Evolutionary conservation across 2,329 filamentous ascomycete genomes (phyloP), one percentile per base, ranked within the genome.

Genomic region (Monilinia laxa): DNA sequence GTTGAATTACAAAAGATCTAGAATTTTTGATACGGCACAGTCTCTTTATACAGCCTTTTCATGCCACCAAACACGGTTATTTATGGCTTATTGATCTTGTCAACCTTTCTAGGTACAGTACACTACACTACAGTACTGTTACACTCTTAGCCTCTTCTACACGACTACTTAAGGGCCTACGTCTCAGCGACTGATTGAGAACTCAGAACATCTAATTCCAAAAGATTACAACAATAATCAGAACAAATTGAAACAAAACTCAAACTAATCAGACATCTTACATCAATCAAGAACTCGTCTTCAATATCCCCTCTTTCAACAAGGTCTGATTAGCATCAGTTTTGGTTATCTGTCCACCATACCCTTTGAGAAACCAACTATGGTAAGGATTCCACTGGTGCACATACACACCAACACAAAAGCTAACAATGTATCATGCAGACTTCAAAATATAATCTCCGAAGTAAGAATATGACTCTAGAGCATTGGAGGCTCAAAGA

Each of bases 221-320:
- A 31, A 47, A 11, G 10, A 16, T 0, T 7, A n/a, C 2, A 23
- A 3, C 25, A 4, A 28, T 0, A 45, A 42, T 14, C 20, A 38
- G 38, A 16, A 23, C 6, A 23, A 40, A 35, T 4, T 35, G 3
- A 28, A 23, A 14, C 3, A 38, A 16, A 1, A 9, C 18, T 6
- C 10, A 2, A 12, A 23, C 1, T 1, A 40, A 40, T 9, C 14
- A 16, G 11, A 56, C 2, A 2, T 18, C 4, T 2, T 16, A 35
- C 4, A 23, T 35, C 25, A 6, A 49, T 4, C 20, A 31, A 45
- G 23, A 59, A 10, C n/a, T 9, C 35, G 23, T 18, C n/a, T 18
- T 1, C 1, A 16, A 2, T 10, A 25, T 38, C 38, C 1, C 12
- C 25, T 5, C 2, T 20, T 35, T 7, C 16, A 0, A 4, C 3